Base-by-base conservation (phyloP, 257 asterid genomes). In the Rauvolfia tetraphylla region DNA sequence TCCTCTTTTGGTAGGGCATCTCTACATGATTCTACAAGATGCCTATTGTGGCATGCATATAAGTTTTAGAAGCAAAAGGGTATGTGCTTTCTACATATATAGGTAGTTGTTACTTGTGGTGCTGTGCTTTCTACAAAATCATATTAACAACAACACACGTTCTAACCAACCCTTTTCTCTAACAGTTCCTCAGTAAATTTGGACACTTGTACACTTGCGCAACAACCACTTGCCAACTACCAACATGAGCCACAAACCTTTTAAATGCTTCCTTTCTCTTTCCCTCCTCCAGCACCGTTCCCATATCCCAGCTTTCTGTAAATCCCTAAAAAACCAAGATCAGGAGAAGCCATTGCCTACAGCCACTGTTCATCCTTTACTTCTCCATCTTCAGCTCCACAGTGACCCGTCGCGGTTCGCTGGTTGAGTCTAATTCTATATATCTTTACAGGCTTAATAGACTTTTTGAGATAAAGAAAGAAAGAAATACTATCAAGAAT, bases 161-260 rank as follows among this genome's bases (percentile, higher is more conserved):
- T 69, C 54, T 44, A 13, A 41, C 34, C 38, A 44, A 69, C 25
- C 57, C 3, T 18, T 51, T 7, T 11, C 57, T 2, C 6, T 51
- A 6, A 41, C 44, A 41, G 8, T 41, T 41, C 4, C 57, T 14
- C 57, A 51, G 23, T 51, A 51, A 51, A 51, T 51, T 51, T 51
- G 57, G 3, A 51, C 3, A 51, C 57, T 51, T 17, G 5, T 41
- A 29, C 36, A 34, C 54, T 57, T 72, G 72, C 71, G 31, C 81
- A 72, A 71, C 81, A 4, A 71, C 33, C 71, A 62, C 71, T 73
- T 63, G 72, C 81, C 81, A 78, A 72, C 81, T 67, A 72, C 65
- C 49, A 39, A 29, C 59, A 51, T 18, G 36, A 17, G 12, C 65
- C 65, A 15, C 53, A 11, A 49, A 3, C 56, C 68, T 68, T 46